A percentile compares a stretch with the other conserved stretches of the same genome.
Conservation (phyloP, 1,284 basidiomycete genomes). For the Psilocybe mexicana region DNA sequence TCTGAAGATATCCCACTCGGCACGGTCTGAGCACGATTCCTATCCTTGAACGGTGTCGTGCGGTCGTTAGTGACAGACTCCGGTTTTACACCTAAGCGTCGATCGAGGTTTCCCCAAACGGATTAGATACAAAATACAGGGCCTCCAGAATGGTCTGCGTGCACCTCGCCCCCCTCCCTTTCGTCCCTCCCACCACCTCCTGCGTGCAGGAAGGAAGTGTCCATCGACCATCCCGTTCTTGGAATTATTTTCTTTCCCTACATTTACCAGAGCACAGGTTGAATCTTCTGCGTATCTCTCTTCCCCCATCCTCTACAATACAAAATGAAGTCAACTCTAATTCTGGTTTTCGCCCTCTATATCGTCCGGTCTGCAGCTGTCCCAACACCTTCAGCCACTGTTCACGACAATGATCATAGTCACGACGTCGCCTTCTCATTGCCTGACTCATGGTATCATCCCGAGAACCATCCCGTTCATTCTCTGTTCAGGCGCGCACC, state of each 20-base stretch:
- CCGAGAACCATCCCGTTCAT: constrained; percentile 55
- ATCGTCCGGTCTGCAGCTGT: constrained; percentile 37
- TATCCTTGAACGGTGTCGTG: not conserved
- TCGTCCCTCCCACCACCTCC: constrained; percentile 6
- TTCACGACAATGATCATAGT: constrained; percentile 29
- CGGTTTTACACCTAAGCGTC: constrained; percentile 2
- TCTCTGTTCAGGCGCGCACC: constrained; percentile 55
- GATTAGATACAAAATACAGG: constrained; percentile 17
- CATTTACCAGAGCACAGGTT: not conserved
- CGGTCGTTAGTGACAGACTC: not conserved
- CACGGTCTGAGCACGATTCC: not conserved
- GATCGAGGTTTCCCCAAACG: constrained; percentile 8
- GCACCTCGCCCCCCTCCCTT: constrained; percentile 8
- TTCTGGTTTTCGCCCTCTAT: constrained; percentile 34
- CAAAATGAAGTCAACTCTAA: constrained; percentile 26
- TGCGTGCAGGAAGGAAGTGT: constrained; percentile 9
- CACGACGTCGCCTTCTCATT: constrained; percentile 33
- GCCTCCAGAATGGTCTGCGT: constrained; percentile 18
- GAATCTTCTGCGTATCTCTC: not conserved
- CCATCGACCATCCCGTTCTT: no score
- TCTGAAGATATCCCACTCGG: not conserved
- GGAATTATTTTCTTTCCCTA: constrained; percentile 4
- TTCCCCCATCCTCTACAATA: constrained; percentile 11
- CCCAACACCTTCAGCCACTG: constrained; percentile 20
- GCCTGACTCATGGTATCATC: constrained; percentile 58